These are phyloP conservation scores for Neurospora sp. DNA, from an alignment of 495 filamentous ascomycete species.

Conservation along the genomic window DNA sequence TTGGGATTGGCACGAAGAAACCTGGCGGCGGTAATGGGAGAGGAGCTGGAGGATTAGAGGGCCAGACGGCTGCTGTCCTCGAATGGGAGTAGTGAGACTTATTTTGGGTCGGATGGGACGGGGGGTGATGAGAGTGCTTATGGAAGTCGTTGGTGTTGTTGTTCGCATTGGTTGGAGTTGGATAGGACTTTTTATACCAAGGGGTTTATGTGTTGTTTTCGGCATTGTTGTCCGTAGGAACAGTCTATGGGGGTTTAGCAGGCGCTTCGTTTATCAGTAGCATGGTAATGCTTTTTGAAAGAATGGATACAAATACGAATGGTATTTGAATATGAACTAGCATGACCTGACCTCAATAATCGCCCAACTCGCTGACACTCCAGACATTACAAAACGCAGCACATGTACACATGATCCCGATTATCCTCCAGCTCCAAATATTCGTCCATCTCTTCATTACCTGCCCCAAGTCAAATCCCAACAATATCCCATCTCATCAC, in stretches of 20 bases:
- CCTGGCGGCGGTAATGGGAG: slow-evolving; percentile 73
- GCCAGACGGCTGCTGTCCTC: neutral
- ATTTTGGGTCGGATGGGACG: neutral
- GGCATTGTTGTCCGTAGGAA: slow-evolving; percentile 5
- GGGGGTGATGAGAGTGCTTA: neutral
- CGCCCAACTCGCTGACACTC: neutral
- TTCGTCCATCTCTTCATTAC: neutral
- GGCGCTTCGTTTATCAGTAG: slow-evolving; percentile 6
- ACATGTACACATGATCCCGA: neutral
- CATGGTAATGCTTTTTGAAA: neutral
- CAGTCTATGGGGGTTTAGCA: slow-evolving; percentile 4
- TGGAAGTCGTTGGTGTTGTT: slow-evolving; percentile 1
- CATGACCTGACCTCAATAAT: neutral
- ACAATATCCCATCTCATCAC: neutral
- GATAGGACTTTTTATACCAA: slow-evolving; percentile 13
- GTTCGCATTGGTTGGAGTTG: slow-evolving; percentile 16
- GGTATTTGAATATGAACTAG: neutral
- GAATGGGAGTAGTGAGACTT: neutral
- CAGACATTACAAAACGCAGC: neutral
- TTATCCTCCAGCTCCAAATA: neutral
- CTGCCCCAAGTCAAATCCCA: neutral
- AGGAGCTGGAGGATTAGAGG: slow-evolving; percentile 33
- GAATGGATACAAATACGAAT: neutral
- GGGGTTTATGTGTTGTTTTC: slow-evolving; percentile 18
- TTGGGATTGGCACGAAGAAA: slow-evolving; percentile 57